phyloP scores from a whole-genome alignment of 2,329 filamentous ascomycete species.

The Blumeriella jaapii region DNA sequence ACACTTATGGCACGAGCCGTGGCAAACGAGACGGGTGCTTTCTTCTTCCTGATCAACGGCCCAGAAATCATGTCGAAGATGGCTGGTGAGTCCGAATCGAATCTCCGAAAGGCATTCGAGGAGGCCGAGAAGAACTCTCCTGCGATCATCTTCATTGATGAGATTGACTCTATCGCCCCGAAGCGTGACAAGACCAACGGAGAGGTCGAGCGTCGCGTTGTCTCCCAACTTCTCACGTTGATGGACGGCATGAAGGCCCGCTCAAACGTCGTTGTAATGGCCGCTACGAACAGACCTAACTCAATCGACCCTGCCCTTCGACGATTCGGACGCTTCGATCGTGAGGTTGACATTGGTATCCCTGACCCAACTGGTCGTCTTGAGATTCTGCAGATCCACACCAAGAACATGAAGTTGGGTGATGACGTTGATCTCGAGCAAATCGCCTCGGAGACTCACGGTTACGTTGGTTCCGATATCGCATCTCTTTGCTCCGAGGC shows the following conservation, averaged over 20 bases:
- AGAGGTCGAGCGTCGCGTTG: slow-evolving; percentile 95
- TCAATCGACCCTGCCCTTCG: slow-evolving; percentile 96
- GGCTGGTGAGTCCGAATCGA: slow-evolving; percentile 98
- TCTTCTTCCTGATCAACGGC: slow-evolving; percentile 99
- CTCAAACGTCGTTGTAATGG: slow-evolving; percentile 98
- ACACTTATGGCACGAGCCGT: slow-evolving; percentile 98
- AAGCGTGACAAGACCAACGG: slow-evolving; percentile 99
- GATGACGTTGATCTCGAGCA: slow-evolving; percentile 96
- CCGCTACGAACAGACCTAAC: slow-evolving; percentile 96
- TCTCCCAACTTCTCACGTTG: slow-evolving; percentile 89
- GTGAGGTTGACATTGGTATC: slow-evolving; percentile 96
- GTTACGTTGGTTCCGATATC: slow-evolving; percentile 97
- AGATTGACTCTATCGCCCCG: slow-evolving; percentile 97
- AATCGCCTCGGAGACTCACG: slow-evolving; percentile 95
- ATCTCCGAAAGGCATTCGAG: slow-evolving; percentile 97
- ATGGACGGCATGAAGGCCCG: slow-evolving; percentile 99
- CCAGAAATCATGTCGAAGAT: slow-evolving; percentile 99
- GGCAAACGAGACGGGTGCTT: slow-evolving; percentile 96
- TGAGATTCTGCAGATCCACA: slow-evolving; percentile 98
- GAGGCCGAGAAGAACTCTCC: slow-evolving; percentile 99
- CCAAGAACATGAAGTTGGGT: slow-evolving; percentile 99
- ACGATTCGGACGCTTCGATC: slow-evolving; percentile 97
- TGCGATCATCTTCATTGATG: slow-evolving; percentile 98
- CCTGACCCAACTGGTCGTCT: slow-evolving; percentile 96
- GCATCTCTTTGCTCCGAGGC: slow-evolving; percentile 97